Evolutionary conservation across 2,329 filamentous ascomycete species (phyloP), one percentile per base, ranked within the genome.

Genomic region (Trichoderma asperellum): DNA sequence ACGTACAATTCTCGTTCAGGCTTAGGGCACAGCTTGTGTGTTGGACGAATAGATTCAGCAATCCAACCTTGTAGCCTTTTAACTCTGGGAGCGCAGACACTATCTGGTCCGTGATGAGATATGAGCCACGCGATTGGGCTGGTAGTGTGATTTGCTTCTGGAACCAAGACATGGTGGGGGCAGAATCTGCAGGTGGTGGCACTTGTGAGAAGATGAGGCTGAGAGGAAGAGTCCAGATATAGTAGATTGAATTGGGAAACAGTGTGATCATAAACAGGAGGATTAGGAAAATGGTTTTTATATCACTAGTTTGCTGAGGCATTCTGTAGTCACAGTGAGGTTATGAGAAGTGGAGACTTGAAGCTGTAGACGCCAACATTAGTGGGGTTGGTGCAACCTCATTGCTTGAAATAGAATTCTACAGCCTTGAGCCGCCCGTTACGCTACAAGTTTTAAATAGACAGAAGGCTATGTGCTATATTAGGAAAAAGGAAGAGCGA

Each of bases 11-110:
- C 86, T 99, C 96, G 78, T 99, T 99, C 75, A 99, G 83, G 70
- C 89, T 92, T 65, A 99, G 85, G 14, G 92, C 96, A 81, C 94
- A 97, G 76, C 89, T 93, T 5, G 96, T 99, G 82, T 99, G 96
- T 82, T 99, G 95, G 67, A 98, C 86, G 80, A 98, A 99, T 58
- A 99, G 86, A 79, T 97, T 90, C 72, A 98, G 83, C 71, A 97
- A 82, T 56, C 94, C 94, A 74, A 96, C 88, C 79, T 95, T 95
- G 87, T 97, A 97, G 73, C 88, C 79, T 70, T 85, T 85, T 73
- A 98, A 87, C 81, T 97, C 94, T 4, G 95, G 94, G 0, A 98
- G 82, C 70, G 89, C 84, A 61, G 85, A 83, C 32, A 88, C 74
- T 68, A 98, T 87, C 64, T 90, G 84, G 78, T 94, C 89, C 62